Evolutionary conservation across 257 asterid species (phyloP).

Genomic region (Lithospermum erythrorhizon): DNA sequence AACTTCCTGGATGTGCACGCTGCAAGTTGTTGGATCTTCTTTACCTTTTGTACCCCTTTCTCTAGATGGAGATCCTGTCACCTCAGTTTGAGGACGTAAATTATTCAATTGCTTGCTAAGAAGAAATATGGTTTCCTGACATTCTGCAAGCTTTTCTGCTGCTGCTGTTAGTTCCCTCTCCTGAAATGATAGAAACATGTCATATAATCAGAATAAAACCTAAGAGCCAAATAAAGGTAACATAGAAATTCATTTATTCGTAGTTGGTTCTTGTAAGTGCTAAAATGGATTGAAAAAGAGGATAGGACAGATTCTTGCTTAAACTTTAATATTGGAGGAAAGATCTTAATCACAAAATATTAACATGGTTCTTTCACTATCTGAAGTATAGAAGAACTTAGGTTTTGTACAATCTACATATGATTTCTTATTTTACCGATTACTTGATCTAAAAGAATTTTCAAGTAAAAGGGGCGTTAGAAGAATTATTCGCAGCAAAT

Average conservation of each 20-base stretch:
- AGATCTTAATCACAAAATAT: too few relatives aligned
- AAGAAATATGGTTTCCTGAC: constrained; percentile 71
- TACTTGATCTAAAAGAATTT: too few relatives aligned
- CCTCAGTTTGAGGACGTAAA: constrained; percentile 49
- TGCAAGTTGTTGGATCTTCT: constrained; percentile 42
- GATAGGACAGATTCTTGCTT: neutral
- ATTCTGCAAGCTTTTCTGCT: constrained; percentile 64
- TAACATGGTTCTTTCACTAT: too few relatives aligned
- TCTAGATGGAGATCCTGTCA: constrained; percentile 17
- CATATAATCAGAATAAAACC: neutral
- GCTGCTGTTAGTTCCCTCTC: constrained; percentile 64
- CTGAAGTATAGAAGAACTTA: too few relatives aligned
- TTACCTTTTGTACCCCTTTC: constrained; percentile 26
- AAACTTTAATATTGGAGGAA: too few relatives aligned
- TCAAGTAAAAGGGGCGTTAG: too few relatives aligned
- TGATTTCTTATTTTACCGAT: too few relatives aligned
- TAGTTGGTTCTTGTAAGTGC: neutral
- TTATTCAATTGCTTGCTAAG: constrained; percentile 61
- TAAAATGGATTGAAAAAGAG: neutral
- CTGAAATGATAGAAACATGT: constrained; percentile 16
- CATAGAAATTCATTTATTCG: neutral
- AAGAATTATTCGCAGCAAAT: too few relatives aligned
- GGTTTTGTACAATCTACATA: too few relatives aligned
- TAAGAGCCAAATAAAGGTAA: neutral
- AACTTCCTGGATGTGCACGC: constrained; percentile 29